phyloP scores from a whole-genome alignment of 768 basidiomycete genomes.

The Trametes elegans region DNA sequence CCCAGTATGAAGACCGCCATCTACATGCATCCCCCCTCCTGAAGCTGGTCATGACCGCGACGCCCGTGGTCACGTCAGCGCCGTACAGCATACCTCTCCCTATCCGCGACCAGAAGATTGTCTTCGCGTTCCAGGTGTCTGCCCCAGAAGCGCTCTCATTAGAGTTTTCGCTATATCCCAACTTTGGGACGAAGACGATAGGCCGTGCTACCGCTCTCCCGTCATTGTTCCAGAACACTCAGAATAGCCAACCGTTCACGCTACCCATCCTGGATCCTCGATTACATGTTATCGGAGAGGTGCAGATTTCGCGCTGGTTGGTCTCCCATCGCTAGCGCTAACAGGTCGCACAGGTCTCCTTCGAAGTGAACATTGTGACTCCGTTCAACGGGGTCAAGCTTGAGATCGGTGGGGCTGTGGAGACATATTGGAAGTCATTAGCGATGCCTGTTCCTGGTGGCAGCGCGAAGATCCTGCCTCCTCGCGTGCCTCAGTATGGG shows the following conservation, averaged over 20 bases:
- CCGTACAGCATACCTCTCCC: conserved; percentile 91
- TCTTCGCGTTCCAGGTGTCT: conserved; percentile 85
- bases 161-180: conserved; percentile 95
- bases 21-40: conserved; percentile 77
- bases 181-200: conserved; percentile 95
- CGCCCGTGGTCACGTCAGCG: conserved; percentile 77
- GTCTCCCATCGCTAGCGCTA: background rate
- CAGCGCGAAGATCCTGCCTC: conserved; percentile 21
- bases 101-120: conserved; percentile 63
- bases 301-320: conserved; percentile 31
- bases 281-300: conserved; percentile 92
- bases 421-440: conserved; percentile 98
- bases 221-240: conserved; percentile 59
- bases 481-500: conserved; percentile 26
- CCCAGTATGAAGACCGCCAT: conserved; percentile 63
- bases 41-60: conserved; percentile 93
- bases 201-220: conserved; percentile 89
- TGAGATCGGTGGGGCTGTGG: conserved; percentile 91
- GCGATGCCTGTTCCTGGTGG: conserved; percentile 40
- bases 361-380: conserved; percentile 82
- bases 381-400: conserved; percentile 91
- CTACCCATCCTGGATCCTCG: conserved; percentile 90
- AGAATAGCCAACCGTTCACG: conserved; percentile 51
- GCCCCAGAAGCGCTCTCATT: conserved; percentile 70
- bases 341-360: conserved; percentile 67